Percentiles rank a stretch among this genome's conserved stretches.
These are phyloP conservation scores for Pichia sp. DNA, from an alignment of 1,139 yeast genomes.

Conservation along the genomic window DNA sequence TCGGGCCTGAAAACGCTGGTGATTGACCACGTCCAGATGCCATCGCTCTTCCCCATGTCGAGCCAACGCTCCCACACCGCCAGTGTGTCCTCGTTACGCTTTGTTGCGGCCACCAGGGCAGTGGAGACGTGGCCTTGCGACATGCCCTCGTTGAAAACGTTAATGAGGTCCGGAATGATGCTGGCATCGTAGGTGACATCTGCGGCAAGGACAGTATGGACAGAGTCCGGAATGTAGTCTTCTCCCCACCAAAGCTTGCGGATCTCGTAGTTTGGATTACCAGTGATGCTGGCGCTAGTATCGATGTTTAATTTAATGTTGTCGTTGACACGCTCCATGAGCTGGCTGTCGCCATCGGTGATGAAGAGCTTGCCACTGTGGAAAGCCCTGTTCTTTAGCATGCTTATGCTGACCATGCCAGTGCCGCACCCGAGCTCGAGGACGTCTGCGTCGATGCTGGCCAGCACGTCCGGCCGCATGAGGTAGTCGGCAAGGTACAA, in stretches of 20 bases:
- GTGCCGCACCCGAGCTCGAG: slow-evolving; percentile 89
- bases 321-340: slow-evolving; percentile 49
- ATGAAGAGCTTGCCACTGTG: slow-evolving; percentile 38
- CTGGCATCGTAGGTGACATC: slow-evolving; percentile 80
- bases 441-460: slow-evolving; percentile 3
- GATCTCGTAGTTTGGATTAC: slow-evolving; percentile 27
- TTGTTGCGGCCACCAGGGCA: slow-evolving; percentile 67
- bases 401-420: slow-evolving; percentile 69
- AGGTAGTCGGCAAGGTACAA: slow-evolving; percentile 56
- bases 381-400: slow-evolving; percentile 32
- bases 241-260: slow-evolving; percentile 61
- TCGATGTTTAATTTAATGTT: slow-evolving; percentile 46
- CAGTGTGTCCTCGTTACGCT: slow-evolving; percentile 60
- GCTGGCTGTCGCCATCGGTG: slow-evolving; percentile 72
- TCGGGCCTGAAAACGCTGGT: background rate
- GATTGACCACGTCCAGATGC: slow-evolving; percentile 26
- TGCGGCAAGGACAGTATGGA: slow-evolving; percentile 64
- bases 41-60: slow-evolving; percentile 24
- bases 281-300: slow-evolving; percentile 19
- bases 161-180: slow-evolving; percentile 52
- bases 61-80: slow-evolving; percentile 48
- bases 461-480: slow-evolving; percentile 14
- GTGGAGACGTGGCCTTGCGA: slow-evolving; percentile 21
- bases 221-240: slow-evolving; percentile 35
- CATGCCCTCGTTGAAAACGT: slow-evolving; percentile 40